phyloP scores from a whole-genome alignment of 345 rosid genomes.

The Reutealis trisperma region DNA sequence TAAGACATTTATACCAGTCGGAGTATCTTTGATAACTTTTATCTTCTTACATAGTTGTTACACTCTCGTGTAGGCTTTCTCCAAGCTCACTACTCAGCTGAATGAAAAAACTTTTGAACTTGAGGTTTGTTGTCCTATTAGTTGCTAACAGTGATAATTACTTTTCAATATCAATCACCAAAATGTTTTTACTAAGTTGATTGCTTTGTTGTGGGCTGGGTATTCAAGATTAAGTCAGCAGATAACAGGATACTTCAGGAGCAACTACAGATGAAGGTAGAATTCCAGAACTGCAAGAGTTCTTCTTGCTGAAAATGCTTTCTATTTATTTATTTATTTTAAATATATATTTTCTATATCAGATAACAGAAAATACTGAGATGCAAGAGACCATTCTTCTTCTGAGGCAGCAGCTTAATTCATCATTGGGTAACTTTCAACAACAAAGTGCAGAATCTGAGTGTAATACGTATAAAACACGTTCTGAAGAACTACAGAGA shows the following conservation, averaged over 20 bases:
- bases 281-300: slow-evolving; percentile 10
- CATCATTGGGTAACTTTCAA: slow-evolving; percentile 32
- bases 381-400: slow-evolving; percentile 64
- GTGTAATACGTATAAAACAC: slow-evolving; percentile 11
- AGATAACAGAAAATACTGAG: slow-evolving; percentile 59
- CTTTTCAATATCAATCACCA: slow-evolving; percentile 8
- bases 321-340: neutral
- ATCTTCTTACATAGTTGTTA: slow-evolving; percentile 26
- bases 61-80: slow-evolving; percentile 43
- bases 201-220: slow-evolving; percentile 19
- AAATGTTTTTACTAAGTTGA: slow-evolving; percentile 22
- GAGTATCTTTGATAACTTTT: slow-evolving; percentile 10
- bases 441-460: slow-evolving; percentile 37
- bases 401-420: slow-evolving; percentile 52
- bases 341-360: slow-evolving; percentile 18
- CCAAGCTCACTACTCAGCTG: slow-evolving; percentile 56
- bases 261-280: slow-evolving; percentile 68
- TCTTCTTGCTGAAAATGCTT: neutral
- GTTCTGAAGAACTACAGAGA: slow-evolving; percentile 20
- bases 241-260: slow-evolving; percentile 75
- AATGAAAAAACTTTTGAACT: slow-evolving; percentile 67
- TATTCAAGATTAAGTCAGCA: slow-evolving; percentile 60
- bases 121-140: slow-evolving; percentile 54
- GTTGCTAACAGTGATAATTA: slow-evolving; percentile 1
- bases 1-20: neutral